Percentiles rank a stretch among this genome's conserved stretches.
phyloP scores from a whole-genome alignment of 1,284 basidiomycete genomes.

The Tranzscheliella williamsii region DNA sequence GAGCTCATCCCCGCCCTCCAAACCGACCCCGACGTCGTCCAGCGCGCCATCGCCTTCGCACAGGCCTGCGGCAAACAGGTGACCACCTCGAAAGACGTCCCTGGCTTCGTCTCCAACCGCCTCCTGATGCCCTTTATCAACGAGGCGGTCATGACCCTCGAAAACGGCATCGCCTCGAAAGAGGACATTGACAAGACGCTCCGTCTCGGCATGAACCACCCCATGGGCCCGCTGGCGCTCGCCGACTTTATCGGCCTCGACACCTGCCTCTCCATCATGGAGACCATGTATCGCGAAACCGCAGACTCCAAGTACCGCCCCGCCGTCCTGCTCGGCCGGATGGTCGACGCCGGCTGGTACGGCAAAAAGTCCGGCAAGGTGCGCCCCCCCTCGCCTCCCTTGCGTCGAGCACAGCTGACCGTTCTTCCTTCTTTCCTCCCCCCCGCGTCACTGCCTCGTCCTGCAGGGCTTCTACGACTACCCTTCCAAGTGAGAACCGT shows the following conservation, averaged over 20 bases:
- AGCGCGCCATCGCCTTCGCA: slow-evolving; percentile 80
- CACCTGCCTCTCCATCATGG: slow-evolving; percentile 66
- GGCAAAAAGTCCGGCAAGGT: slow-evolving; percentile 74
- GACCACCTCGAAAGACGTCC: slow-evolving; percentile 71
- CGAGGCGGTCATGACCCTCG: slow-evolving; percentile 87
- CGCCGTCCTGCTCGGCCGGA: slow-evolving; percentile 81
- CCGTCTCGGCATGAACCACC: slow-evolving; percentile 90
- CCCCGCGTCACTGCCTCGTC: too few species aligned
- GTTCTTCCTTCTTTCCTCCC: not conserved
- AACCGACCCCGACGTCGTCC: slow-evolving; percentile 76
- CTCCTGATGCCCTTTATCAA: slow-evolving; percentile 90
- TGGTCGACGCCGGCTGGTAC: slow-evolving; percentile 94
- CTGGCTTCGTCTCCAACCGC: slow-evolving; percentile 68
- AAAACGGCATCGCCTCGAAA: slow-evolving; percentile 85
- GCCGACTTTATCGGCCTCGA: slow-evolving; percentile 79
- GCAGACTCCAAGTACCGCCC: slow-evolving; percentile 97
- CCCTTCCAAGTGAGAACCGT: slow-evolving; percentile 21
- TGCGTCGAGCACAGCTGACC: not conserved
- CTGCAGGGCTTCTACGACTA: slow-evolving; percentile 57
- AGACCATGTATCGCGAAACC: slow-evolving; percentile 68
- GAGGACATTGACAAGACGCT: slow-evolving; percentile 96
- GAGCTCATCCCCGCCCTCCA: slow-evolving; percentile 91
- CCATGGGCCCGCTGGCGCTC: slow-evolving; percentile 72
- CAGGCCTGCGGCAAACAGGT: slow-evolving; percentile 78
- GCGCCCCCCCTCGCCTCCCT: slow-evolving; percentile 3